These are phyloP conservation scores for Debaryomyces psychrophilus DNA, from an alignment of 1,139 yeast genomes.

Conservation along the genomic window DNA sequence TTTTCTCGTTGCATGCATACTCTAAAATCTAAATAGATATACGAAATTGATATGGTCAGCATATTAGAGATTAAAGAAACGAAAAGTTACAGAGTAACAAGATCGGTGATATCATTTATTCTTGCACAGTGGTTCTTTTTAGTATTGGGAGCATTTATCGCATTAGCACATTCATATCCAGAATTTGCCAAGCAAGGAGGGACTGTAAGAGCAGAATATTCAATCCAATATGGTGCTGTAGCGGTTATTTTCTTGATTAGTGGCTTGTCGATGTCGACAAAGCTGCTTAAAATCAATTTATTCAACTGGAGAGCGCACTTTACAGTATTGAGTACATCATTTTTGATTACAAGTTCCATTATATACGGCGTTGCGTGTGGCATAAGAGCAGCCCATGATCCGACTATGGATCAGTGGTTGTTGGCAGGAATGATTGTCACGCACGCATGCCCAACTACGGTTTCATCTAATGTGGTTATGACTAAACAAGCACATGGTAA, in stretches of 20 bases:
- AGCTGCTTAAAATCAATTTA: conserved; percentile 59
- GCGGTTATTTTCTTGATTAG: conserved; percentile 81
- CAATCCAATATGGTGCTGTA: conserved; percentile 84
- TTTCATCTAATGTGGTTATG: conserved; percentile 89
- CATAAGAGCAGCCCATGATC: conserved; percentile 60
- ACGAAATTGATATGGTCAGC: neutral
- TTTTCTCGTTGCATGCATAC: neutral
- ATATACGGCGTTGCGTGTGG: conserved; percentile 77
- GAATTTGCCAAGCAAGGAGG: conserved; percentile 85
- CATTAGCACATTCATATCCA: conserved; percentile 78
- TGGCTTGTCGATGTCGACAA: conserved; percentile 76
- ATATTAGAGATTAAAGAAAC: conserved; percentile 10
- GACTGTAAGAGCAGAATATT: conserved; percentile 68
- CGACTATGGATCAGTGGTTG: conserved; percentile 67
- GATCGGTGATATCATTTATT: conserved; percentile 29
- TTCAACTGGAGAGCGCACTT: conserved; percentile 82
- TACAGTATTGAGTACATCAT: conserved; percentile 67
- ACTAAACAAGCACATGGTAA: conserved; percentile 84
- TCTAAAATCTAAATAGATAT: neutral
- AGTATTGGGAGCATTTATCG: conserved; percentile 68
- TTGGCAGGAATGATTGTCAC: conserved; percentile 80
- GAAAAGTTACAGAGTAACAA: conserved; percentile 16
- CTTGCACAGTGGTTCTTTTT: conserved; percentile 73
- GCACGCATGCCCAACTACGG: conserved; percentile 89
- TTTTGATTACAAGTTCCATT: conserved; percentile 73